Evolutionary conservation across 139 green algal species (phyloP), one percentile per base, ranked within the genome.

Genomic region (Yamagishiella unicocca): DNA sequence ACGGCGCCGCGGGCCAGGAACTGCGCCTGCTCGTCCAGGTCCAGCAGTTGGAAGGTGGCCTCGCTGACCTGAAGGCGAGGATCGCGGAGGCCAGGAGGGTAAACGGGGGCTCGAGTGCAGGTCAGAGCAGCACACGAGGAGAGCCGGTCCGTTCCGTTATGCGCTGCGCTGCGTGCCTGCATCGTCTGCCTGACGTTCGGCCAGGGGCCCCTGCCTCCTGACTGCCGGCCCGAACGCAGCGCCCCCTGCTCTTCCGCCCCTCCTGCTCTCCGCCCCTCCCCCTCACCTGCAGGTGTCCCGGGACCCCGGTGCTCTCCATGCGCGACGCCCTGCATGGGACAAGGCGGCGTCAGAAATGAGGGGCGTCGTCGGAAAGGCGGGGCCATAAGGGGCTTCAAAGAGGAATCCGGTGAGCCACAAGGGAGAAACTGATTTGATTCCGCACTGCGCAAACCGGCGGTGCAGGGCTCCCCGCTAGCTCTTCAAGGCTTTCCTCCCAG

Each of bases 261-360:
- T 42, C 4, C 31, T 22, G n/a, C 64, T 21, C 6, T 8, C 17
- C 64, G 21, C 31, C 64, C n/a, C n/a, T 10, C 0, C 17, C 29
- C 17, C n/a, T 31, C 3, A 58, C 71, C 67, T 90, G 87, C 10
- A 90, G 75, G 35, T 27, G 40, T 5, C 78, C 80, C 21, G 73
- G 72, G 35, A 89, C 46, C 53, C 82, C 61, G 29, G 82, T 91
- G 73, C 46, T 78, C 46, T 92, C 88, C 88, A 92, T 89, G 25
- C 89, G 68, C 22, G 45, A 82, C 29, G 89, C 85, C 14, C n/a
- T n/a, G n/a, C n/a, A n/a, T n/a, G n/a, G n/a, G n/a, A n/a, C n/a
- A n/a, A n/a, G n/a, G n/a, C n/a, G n/a, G n/a, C n/a, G n/a, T n/a
- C n/a, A n/a, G n/a, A n/a, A n/a, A n/a, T n/a, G n/a, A n/a, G n/a